These are phyloP conservation scores for Fusarium agapanthi DNA, from an alignment of 2,329 filamentous ascomycete species.

Conservation along the genomic window DNA sequence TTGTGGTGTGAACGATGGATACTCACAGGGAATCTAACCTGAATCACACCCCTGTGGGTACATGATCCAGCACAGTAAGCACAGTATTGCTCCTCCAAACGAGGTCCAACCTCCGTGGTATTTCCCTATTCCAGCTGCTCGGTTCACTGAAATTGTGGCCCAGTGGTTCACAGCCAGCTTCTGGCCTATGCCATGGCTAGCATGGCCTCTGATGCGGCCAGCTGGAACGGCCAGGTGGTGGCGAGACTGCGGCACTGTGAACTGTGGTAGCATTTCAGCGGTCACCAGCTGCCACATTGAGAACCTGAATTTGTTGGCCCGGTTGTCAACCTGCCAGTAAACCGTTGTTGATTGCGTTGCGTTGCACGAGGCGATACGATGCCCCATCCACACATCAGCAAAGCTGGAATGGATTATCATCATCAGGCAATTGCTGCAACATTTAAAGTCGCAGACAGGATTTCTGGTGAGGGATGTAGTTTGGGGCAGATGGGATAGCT, in stretches of 20 bases:
- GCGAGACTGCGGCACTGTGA: conserved; percentile 24
- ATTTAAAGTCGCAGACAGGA: background rate
- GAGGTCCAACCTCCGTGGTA: conserved; percentile 32
- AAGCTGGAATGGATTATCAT: conserved; percentile 12
- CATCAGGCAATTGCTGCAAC: conserved; percentile 15
- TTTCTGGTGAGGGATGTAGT: background rate
- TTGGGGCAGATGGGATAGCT: background rate
- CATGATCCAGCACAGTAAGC: conserved; percentile 20
- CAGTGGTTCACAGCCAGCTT: background rate
- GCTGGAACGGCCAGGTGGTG: conserved; percentile 8
- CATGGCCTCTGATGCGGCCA: conserved; percentile 10
- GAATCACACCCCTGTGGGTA: conserved; percentile 21
- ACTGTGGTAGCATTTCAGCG: conserved; percentile 6
- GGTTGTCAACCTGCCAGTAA: conserved; percentile 3
- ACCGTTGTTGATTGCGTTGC: conserved; percentile 5
- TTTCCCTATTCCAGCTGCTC: conserved; percentile 33
- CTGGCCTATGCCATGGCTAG: background rate
- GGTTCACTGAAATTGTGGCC: conserved; percentile 18
- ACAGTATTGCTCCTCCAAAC: conserved; percentile 25
- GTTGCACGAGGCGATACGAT: conserved; percentile 18
- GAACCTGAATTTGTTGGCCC: conserved; percentile 9
- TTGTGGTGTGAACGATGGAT: conserved; percentile 20
- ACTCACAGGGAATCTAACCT: conserved; percentile 32
- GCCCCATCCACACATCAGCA: conserved; percentile 6
- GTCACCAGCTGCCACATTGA: conserved; percentile 23